Conservation (phyloP, 805 yeast genomes). For the Candida odintsovae region DNA sequence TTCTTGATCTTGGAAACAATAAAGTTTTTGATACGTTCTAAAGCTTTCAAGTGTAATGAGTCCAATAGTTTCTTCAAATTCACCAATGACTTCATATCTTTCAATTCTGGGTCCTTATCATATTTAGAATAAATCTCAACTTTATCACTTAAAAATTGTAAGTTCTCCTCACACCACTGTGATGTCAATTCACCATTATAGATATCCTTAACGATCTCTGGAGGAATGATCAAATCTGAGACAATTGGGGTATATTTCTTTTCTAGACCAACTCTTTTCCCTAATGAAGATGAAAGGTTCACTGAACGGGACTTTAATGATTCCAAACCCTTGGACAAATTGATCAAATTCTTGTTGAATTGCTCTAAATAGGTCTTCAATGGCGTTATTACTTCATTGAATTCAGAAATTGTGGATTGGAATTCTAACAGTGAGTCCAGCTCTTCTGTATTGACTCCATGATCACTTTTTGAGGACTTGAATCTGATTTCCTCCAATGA, state of each 20-base stretch:
- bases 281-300: conserved; percentile 40
- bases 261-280: conserved; percentile 42
- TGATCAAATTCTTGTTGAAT: conserved; percentile 54
- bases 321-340: conserved; percentile 56
- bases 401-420: conserved; percentile 10
- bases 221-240: conserved; percentile 70
- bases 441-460: conserved; percentile 2
- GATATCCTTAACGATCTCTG: conserved; percentile 56
- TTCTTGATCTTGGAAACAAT: conserved; percentile 58
- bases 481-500: conserved; percentile 17
- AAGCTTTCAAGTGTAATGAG: conserved; percentile 51
- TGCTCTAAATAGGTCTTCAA: conserved; percentile 44
- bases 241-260: conserved; percentile 65
- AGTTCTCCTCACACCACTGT: conserved; percentile 65
- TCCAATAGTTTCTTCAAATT: conserved; percentile 32
- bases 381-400: conserved; percentile 34
- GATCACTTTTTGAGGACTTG: not conserved
- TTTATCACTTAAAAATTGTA: conserved; percentile 54
- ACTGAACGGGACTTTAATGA: conserved; percentile 49
- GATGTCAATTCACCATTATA: conserved; percentile 49
- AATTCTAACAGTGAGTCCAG: conserved; percentile 13
- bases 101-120: conserved; percentile 11
- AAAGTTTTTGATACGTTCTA: conserved; percentile 72
- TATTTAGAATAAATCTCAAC: conserved; percentile 45
- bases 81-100: conserved; percentile 15